Base-by-base conservation (phyloP, 805 yeast species). In the Saturnispora besseyi region DNA sequence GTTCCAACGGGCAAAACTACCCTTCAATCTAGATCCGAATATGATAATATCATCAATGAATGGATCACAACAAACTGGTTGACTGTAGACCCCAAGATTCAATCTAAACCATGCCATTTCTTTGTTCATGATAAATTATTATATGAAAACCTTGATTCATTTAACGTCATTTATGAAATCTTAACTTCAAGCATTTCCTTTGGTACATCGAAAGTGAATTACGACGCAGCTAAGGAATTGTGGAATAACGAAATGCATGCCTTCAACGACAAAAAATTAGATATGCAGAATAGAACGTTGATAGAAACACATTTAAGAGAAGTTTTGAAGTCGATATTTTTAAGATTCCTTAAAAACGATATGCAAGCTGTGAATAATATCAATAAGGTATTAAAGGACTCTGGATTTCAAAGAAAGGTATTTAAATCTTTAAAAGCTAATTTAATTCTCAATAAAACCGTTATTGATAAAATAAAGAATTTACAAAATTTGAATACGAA, bases 51-150 rank as follows among this genome's bases (percentile, higher is more conserved):
- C 10, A 49, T 60, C n/a, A 57, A 58, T 31, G 60, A 59, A 33
- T 59, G 62, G 62, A 55, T 53, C 15, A 49, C 53, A 9, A 57
- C 61, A 12, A 52, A 58, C 24, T 57, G 58, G 61, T 43, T 56
- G 5, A 50, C 52, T 18, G 51, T 30, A 6, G 53, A 51, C 11
- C 56, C 51, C 13, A 38, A 46, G 7, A 54, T 54, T 30, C 55
- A 51, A 36, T 41, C 45, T 7, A 52, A 43, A 31, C 56, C 54
- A 18, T 61, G 57, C 22, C 64, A 60, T 46, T 53, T 62, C 18
- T 44, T 63, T 6, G 41, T 62, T 11, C 67, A 63, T 51, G 67
- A 63, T 46, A 57, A 53, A 44, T 33, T 62, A 9, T 18, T 62
- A 7, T 59, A 48, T 34, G 46, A 48, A 3, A 55, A 59, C 26